A percentile compares a stretch with the other conserved stretches of the same genome.
Conservation (phyloP, 1,284 basidiomycete species). For the Marasmius tenuissimus region DNA sequence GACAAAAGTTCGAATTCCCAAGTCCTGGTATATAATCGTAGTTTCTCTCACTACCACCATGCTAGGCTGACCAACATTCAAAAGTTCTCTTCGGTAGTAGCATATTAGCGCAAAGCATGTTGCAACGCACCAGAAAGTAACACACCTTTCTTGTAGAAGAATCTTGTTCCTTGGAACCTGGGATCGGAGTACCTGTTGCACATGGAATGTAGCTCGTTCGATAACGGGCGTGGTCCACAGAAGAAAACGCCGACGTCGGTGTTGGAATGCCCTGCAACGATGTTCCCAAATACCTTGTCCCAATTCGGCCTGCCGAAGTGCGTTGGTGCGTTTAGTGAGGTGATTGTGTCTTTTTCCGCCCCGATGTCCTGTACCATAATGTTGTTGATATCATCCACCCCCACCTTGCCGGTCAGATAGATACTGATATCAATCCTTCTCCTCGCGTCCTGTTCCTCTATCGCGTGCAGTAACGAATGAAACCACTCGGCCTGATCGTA, state of each 20-base stretch:
- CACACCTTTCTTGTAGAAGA: conserved; percentile 84
- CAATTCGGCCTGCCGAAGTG: conserved; percentile 94
- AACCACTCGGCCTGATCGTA: conserved; percentile 89
- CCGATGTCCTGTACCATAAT: conserved; percentile 89
- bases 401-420: conserved; percentile 85
- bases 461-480: conserved; percentile 87
- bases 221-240: conserved; percentile 76
- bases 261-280: conserved; percentile 78
- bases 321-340: conserved; percentile 83
- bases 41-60: neutral
- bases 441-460: conserved; percentile 86
- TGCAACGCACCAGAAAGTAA: neutral
- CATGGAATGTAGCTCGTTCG: conserved; percentile 70
- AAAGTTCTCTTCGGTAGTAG: neutral
- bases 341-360: conserved; percentile 86
- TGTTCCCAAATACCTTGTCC: conserved; percentile 78
- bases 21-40: neutral
- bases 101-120: neutral
- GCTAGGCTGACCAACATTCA: neutral
- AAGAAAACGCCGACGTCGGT: conserved; percentile 89
- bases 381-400: conserved; percentile 88
- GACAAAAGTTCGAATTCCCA: no score
- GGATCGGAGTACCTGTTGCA: conserved; percentile 82
- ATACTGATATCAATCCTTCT: conserved; percentile 88
- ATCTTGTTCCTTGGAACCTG: conserved; percentile 66